These are phyloP conservation scores for Arctostaphylos glauca DNA, from an alignment of 148 eudicot species.

Conservation along the genomic window DNA sequence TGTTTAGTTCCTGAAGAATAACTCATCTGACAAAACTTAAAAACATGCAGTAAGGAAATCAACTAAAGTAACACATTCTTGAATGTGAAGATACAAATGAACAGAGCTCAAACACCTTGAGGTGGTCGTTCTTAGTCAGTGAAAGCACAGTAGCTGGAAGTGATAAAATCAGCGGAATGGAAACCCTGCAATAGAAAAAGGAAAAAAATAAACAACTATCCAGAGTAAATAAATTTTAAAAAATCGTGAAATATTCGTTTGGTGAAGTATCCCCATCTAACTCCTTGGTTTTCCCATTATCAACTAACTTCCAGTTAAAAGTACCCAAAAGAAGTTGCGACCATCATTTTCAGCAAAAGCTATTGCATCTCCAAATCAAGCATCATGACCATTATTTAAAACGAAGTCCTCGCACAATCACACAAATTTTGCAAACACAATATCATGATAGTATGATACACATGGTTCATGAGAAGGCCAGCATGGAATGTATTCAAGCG, in stretches of 20 bases:
- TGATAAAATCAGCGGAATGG: conserved; percentile 76
- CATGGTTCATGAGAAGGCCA: not conserved
- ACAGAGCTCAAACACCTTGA: conserved; percentile 54
- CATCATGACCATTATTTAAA: not conserved
- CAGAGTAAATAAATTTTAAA: not conserved
- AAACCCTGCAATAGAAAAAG: conserved; percentile 53
- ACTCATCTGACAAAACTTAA: not conserved
- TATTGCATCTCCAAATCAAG: not conserved
- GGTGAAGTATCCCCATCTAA: not conserved
- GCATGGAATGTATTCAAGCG: not conserved
- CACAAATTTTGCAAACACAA: not conserved
- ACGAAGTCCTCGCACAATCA: not conserved
- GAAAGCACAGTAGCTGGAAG: conserved; percentile 81
- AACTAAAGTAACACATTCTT: not conserved
- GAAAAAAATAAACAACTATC: not conserved
- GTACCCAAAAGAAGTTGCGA: not conserved
- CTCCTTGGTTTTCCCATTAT: not conserved
- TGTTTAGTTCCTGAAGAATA: not conserved
- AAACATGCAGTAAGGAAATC: not conserved
- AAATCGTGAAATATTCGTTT: not conserved
- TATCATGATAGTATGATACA: not conserved
- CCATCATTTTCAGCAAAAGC: conserved; percentile 10
- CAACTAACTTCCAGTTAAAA: not conserved
- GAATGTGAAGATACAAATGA: not conserved
- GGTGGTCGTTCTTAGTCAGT: conserved; percentile 58